These are phyloP conservation scores for Mycena polygramma DNA, from an alignment of 768 basidiomycete species.

Conservation along the genomic window DNA sequence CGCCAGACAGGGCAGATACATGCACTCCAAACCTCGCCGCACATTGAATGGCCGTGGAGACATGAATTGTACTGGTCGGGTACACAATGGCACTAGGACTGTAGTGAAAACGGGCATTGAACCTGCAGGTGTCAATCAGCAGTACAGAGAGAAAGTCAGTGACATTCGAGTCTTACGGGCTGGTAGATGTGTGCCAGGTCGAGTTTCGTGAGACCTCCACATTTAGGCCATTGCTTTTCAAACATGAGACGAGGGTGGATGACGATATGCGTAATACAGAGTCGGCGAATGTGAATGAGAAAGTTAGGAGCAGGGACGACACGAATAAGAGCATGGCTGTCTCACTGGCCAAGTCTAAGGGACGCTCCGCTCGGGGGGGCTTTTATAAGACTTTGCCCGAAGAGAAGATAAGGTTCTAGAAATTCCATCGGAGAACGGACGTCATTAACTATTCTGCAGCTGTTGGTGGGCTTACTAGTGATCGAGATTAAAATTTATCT, in stretches of 20 bases:
- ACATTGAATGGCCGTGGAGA: conserved; percentile 12
- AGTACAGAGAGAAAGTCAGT: background rate
- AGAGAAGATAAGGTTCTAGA: too few species aligned
- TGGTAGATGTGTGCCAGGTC: conserved; percentile 1
- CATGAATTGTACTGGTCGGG: conserved; percentile 10
- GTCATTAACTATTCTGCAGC: too few species aligned
- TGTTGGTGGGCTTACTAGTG: too few species aligned
- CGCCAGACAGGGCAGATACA: conserved; percentile 27
- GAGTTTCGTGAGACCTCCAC: conserved; percentile 1
- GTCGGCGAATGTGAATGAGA: background rate
- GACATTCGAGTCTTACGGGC: background rate
- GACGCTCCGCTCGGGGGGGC: background rate
- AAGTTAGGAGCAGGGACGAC: background rate
- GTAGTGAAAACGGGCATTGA: conserved; percentile 24
- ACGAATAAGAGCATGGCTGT: background rate
- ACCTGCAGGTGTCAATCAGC: background rate
- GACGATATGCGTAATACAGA: background rate
- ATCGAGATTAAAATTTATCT: too few species aligned
- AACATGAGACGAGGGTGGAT: background rate
- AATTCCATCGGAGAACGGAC: too few species aligned
- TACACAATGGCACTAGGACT: conserved; percentile 21
- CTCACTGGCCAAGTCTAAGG: too few species aligned
- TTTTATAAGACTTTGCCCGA: background rate
- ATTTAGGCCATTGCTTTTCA: background rate
- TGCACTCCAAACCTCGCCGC: conserved; percentile 8